A percentile compares a stretch with the other conserved stretches of the same genome.
Conservation (phyloP, 495 filamentous ascomycete genomes). For the Evernia prunastri region DNA sequence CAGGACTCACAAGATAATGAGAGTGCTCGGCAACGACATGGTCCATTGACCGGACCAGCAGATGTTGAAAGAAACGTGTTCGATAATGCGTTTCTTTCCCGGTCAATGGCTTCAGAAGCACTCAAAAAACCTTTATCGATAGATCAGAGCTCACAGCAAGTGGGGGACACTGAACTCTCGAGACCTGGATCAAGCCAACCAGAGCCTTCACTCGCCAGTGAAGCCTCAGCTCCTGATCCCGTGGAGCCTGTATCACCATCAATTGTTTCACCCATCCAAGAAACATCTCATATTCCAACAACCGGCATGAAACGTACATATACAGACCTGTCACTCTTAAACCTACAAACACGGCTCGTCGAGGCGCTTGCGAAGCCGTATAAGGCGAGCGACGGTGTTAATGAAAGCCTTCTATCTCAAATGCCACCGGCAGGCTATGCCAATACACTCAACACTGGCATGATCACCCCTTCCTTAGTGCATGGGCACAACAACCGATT, state of each 20-base stretch:
- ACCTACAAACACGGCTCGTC: conserved; percentile 75
- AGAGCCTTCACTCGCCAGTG: conserved; percentile 21
- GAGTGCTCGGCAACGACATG: conserved; percentile 39
- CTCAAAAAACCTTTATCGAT: conserved; percentile 13
- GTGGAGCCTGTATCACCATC: conserved; percentile 22
- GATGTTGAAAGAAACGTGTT: conserved; percentile 68
- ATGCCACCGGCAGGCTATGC: conserved; percentile 36
- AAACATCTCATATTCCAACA: conserved; percentile 30
- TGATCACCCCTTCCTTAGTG: conserved; percentile 38
- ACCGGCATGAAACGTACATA: conserved; percentile 78
- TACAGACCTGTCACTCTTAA: conserved; percentile 68
- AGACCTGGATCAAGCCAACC: conserved; percentile 24
- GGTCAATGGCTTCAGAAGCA: conserved; percentile 45
- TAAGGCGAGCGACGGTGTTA: conserved; percentile 24
- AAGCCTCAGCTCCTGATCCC: conserved; percentile 18
- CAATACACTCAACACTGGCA: conserved; percentile 36
- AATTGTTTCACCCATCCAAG: not conserved
- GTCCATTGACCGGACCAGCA: conserved; percentile 72
- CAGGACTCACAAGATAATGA: conserved; percentile 41
- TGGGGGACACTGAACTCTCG: conserved; percentile 39
- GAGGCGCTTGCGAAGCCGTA: conserved; percentile 87
- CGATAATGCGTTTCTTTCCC: conserved; percentile 58
- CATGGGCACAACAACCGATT: conserved; percentile 85
- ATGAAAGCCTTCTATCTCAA: conserved; percentile 38
- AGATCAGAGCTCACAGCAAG: conserved; percentile 48